Base-by-base conservation (phyloP, 1,284 basidiomycete species). In the Sporisorium scitamineum region DNA sequence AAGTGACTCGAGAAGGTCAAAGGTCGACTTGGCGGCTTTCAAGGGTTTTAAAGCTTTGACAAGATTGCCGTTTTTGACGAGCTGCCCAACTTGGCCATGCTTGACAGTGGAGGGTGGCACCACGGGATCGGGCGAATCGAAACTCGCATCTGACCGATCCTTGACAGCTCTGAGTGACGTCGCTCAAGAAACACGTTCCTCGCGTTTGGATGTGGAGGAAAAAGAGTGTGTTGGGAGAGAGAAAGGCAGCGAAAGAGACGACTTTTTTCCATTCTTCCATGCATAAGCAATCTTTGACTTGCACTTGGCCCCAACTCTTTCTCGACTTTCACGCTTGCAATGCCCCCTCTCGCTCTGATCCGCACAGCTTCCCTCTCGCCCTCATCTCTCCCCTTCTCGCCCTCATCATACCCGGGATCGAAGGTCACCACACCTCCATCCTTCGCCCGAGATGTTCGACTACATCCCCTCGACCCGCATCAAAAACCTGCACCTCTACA, bases 401-500 rank as follows among this genome's bases (percentile, higher is more conserved):
- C n/a, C 5, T 34, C 13, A 14, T 34, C 34, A 34, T 13, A 8
- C 34, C 14, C 34, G 13, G 34, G 3, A 6, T 13, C 11, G n/a
- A 32, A 32, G 29, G 29, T 31, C 48, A 34, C 34, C 34, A 34
- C 34, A 10, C 34, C 13, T 37, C 8, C 34, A 14, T 37, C 34
- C 34, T 8, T n/a, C 5, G 18, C 37, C 31, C 20, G 39, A 27
- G 47, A 48, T 78, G 81, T 55, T 61, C 55, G 80, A 82, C 71
- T 87, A 86, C 74, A 87, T 87, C 74, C 85, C 88, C 50, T 78
- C 85, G 26, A 74, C 81, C 31, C 86, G 88, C 66, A 85, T 88
- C 31, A 78, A 82, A 18, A 87, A 87, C 26, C 84, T 90, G 51
- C 87, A 88, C 80, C 84, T 87, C 72, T 90, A 90, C 87, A 89